Conservation (phyloP, 2,329 filamentous ascomycete genomes). For the Ophiocordyceps camponoti-leonardi region DNA sequence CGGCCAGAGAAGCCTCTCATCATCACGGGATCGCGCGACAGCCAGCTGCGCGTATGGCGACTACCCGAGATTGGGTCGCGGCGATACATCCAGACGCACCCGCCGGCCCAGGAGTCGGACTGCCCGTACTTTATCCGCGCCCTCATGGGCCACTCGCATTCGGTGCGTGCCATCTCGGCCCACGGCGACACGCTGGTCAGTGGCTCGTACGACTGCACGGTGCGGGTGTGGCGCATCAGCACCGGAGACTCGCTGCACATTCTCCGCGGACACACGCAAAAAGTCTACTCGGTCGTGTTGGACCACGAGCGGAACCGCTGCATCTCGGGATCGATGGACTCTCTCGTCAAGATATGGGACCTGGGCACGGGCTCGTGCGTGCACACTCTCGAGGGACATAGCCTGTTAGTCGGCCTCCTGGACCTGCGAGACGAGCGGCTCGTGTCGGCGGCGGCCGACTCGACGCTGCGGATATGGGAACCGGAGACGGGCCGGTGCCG, state of each 20-base stretch:
- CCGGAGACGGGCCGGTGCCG: slow-evolving; percentile 84
- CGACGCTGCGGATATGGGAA: slow-evolving; percentile 91
- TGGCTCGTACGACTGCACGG: slow-evolving; percentile 89
- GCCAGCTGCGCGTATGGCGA: slow-evolving; percentile 85
- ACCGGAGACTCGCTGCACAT: slow-evolving; percentile 78
- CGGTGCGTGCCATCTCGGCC: slow-evolving; percentile 87
- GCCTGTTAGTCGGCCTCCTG: slow-evolving; percentile 76
- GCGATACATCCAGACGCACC: slow-evolving; percentile 62
- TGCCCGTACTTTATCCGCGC: slow-evolving; percentile 92
- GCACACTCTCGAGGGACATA: slow-evolving; percentile 84
- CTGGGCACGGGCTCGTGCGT: slow-evolving; percentile 71
- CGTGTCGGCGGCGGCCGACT: slow-evolving; percentile 89
- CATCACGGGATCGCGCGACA: slow-evolving; percentile 92
- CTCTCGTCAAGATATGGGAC: slow-evolving; percentile 94
- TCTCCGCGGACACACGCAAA: slow-evolving; percentile 72
- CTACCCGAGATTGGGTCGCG: slow-evolving; percentile 66
- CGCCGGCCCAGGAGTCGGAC: slow-evolving; percentile 56
- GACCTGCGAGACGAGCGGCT: slow-evolving; percentile 80
- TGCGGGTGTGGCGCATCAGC: slow-evolving; percentile 93
- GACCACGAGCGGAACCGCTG: slow-evolving; percentile 85
- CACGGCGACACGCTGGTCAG: slow-evolving; percentile 93
- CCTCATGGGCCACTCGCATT: slow-evolving; percentile 74
- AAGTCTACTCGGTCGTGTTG: slow-evolving; percentile 93
- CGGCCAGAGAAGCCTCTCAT: slow-evolving; percentile 91
- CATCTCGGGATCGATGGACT: slow-evolving; percentile 98